Evolutionary conservation across 768 basidiomycete species (phyloP).

Genomic region (Termitomyces eurrhizus): DNA sequence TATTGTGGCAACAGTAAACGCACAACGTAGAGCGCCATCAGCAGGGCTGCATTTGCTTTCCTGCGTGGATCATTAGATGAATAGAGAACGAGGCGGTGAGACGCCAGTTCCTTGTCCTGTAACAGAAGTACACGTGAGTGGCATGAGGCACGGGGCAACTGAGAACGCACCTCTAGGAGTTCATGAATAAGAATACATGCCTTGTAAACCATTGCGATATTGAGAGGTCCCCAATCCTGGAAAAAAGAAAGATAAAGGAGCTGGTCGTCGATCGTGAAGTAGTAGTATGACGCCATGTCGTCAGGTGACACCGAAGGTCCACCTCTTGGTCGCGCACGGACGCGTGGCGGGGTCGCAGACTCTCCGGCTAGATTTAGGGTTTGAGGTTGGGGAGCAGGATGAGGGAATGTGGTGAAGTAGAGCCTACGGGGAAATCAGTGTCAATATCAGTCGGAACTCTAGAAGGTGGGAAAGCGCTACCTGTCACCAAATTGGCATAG

Average conservation of each 20-base stretch:
- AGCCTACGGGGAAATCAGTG: slow-evolving; percentile 43
- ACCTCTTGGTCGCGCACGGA: slow-evolving; percentile 57
- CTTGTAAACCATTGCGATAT: slow-evolving; percentile 91
- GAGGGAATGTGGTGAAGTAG: slow-evolving; percentile 86
- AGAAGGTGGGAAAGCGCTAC: slow-evolving; percentile 31
- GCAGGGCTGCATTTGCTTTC: slow-evolving; percentile 93
- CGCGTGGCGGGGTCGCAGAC: slow-evolving; percentile 49
- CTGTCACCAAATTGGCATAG: slow-evolving; percentile 78
- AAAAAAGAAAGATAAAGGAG: slow-evolving; percentile 91
- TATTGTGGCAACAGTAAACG: slow-evolving; percentile 25
- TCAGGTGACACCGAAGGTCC: slow-evolving; percentile 68
- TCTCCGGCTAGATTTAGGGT: slow-evolving; percentile 59
- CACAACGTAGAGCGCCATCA: slow-evolving; percentile 92
- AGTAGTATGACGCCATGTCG: slow-evolving; percentile 76
- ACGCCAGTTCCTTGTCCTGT: slow-evolving; percentile 70
- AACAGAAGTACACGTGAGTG: slow-evolving; percentile 33
- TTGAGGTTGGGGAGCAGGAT: slow-evolving; percentile 65
- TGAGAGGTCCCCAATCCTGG: slow-evolving; percentile 91
- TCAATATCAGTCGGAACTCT: slow-evolving; percentile 8
- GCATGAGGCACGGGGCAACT: slow-evolving; percentile 28
- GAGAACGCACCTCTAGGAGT: slow-evolving; percentile 67
- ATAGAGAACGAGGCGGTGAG: slow-evolving; percentile 83
- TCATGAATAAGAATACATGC: slow-evolving; percentile 90
- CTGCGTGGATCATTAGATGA: slow-evolving; percentile 79
- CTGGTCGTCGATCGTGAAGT: slow-evolving; percentile 92